These are phyloP conservation scores for Rhipidocladum racemiflorum DNA, from an alignment of 176 grass and related monocot species.

Conservation along the genomic window DNA sequence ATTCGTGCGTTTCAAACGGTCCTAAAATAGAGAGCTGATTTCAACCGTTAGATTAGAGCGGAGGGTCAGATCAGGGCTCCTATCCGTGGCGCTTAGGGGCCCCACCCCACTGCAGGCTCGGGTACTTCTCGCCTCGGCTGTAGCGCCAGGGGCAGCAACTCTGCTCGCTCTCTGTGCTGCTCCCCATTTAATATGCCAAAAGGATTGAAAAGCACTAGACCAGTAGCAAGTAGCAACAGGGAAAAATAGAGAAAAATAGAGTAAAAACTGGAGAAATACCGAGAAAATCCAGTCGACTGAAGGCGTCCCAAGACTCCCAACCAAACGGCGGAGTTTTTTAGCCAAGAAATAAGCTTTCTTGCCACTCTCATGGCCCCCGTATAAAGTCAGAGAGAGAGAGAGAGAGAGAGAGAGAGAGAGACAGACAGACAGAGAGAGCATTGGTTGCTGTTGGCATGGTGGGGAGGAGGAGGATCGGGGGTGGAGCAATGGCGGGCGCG, in stretches of 20 bases:
- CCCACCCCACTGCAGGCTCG: background rate
- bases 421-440: background rate
- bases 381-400: slow-evolving; percentile 10
- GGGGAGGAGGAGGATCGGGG: background rate
- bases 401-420: background rate
- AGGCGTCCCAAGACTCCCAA: background rate
- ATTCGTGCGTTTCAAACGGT: no score
- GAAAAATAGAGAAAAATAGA: background rate
- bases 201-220: slow-evolving; percentile 21
- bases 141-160: slow-evolving; percentile 12
- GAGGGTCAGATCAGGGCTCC: background rate
- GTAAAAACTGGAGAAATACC: background rate
- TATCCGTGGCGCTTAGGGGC: no score
- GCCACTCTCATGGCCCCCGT: slow-evolving; percentile 25
- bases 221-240: background rate
- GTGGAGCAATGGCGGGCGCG: slow-evolving; percentile 38
- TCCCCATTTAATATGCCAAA: slow-evolving; percentile 27
- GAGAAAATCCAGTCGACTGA: background rate
- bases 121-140: slow-evolving; percentile 16
- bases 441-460: slow-evolving; percentile 19
- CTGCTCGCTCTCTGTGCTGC: background rate
- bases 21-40: background rate
- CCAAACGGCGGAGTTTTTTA: slow-evolving; percentile 28
- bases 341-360: slow-evolving; percentile 37
- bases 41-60: background rate